Base-by-base conservation (phyloP, 2,329 filamentous ascomycete species). In the Ilyonectria mors-panacis region DNA sequence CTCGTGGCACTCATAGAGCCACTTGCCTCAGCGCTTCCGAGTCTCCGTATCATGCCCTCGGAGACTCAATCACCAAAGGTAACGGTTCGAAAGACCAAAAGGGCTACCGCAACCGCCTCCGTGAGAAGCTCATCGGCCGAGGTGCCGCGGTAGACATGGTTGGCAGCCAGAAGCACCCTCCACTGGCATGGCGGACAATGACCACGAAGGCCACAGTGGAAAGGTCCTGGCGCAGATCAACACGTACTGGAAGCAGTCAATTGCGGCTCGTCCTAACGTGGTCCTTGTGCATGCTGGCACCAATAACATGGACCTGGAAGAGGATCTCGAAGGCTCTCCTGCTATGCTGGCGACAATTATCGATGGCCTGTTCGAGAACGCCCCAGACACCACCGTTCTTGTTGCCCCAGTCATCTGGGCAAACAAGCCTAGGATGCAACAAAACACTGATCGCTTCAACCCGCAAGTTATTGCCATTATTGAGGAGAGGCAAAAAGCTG, bases 361-460 rank as follows among this genome's bases (percentile, higher is more conserved):
- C 35, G 66, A 70, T 13, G 63, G 53, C n/a, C 28, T 75, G 5
- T 67, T 69, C 47, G 17, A 59, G 17, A 35, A 62, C 6, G 59
- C 67, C 3, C 70, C 72, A 1, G 54, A 70, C 35, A 61, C 65
- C 12, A 55, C 63, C 6, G 59, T 75, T 44, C 51, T 76, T 7
- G 45, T 75, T 10, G 71, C 71, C 7, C 70, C 73, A 2, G 57
- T 75, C 23, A 64, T 75, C 13, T 70, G 68, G 26, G 63, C 65
- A 15, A 61, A 59, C 17, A 76, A 77, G 30, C 78, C 77, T 47
- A 50, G 44, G 6, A 67, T 69, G 63, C 68, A 68, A 23, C 64
- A 66, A 13, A 74, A 73, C 30, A 78, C 80, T 6, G 30, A 69
- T 23, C 33, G 28, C 13, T 78, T 81, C 64, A 83, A 82, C 68